Base-by-base conservation (phyloP, 495 filamentous ascomycete species). In the Penicillium maclennaniae region DNA sequence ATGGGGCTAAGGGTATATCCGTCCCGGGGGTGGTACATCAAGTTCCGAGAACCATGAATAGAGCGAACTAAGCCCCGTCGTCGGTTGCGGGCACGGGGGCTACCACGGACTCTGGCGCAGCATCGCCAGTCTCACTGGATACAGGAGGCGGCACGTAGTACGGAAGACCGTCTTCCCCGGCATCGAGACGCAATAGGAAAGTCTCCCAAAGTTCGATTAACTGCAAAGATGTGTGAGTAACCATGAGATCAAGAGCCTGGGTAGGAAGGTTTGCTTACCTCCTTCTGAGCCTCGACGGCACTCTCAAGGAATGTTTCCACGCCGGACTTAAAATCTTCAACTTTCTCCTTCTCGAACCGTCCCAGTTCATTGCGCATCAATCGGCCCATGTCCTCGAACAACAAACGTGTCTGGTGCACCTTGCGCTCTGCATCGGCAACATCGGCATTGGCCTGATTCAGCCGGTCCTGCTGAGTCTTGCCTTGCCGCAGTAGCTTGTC, bases 191-290 rank as follows among this genome's bases (percentile, higher is more conserved):
- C 79, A 97, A 81, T 7, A 98, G 77, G 77, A 95, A 98, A 3
- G 93, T 97, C 69, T 98, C 93, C 93, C 93, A 98, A 28, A 97
- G 81, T 68, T 98, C 93, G 60, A 98, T 98, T 60, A 98, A 79
- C 93, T 98, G 61, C 16, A 46, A 8, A 49, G 8, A 44, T 70
- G 55, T 69, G 64, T 50, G 20, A 58, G 53, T 12, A 7, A 47
- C 43, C 2, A 42, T 38, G 43, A 44, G n/a, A 14, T 9, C 3
- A 45, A 1, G 47, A 5, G 23, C 4, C 3, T 10, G 3, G 14
- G 20, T 25, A 42, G 28, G 7, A 27, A 25, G 19, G n/a, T 20
- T 21, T 70, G 82, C 64, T 44, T 68, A 92, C 93, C 87, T 98
- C 93, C 73, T 98, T 98, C 76, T 98, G 93, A 47, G 90, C 95